phyloP scores from a whole-genome alignment of 2,329 filamentous ascomycete species.

The Reticulascus tulasneorum region DNA sequence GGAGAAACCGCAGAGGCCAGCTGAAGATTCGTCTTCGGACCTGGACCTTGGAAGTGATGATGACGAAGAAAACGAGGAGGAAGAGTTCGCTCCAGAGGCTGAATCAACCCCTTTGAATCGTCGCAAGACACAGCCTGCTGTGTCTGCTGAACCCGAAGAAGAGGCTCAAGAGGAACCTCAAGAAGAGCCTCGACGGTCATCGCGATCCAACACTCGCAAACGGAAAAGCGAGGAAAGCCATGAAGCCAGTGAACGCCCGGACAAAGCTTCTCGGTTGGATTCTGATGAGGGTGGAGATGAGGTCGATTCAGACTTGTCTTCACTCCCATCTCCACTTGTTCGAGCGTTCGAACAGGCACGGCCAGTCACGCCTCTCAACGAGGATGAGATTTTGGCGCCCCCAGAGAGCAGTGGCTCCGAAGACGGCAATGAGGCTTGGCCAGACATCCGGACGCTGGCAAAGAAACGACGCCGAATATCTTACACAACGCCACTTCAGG shows the following conservation, averaged over 20 bases:
- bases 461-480: constrained; percentile 39
- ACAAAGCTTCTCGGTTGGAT: constrained; percentile 29
- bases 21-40: constrained; percentile 15
- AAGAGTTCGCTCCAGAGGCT: constrained; percentile 59
- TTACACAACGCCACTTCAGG: constrained; percentile 30
- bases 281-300: constrained; percentile 13
- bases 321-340: constrained; percentile 30
- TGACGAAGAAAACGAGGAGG: constrained; percentile 29
- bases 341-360: constrained; percentile 21
- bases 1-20: constrained; percentile 20
- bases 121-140: constrained; percentile 32
- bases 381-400: constrained; percentile 50
- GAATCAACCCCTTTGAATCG: constrained; percentile 64
- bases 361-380: constrained; percentile 39
- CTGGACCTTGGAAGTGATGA: constrained; percentile 19
- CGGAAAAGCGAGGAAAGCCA: constrained; percentile 50
- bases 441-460: constrained; percentile 47
- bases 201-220: constrained; percentile 43
- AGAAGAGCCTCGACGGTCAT: constrained; percentile 17
- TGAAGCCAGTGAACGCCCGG: constrained; percentile 31
- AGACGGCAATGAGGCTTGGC: constrained; percentile 42
- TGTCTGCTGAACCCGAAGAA: constrained; percentile 14
- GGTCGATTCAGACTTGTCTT: constrained; percentile 33
- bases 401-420: constrained; percentile 51
- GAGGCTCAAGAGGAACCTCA: constrained; percentile 6